Evolutionary conservation across 1,284 basidiomycete genomes (phyloP).

Genomic region (Pseudozyma sp.): DNA sequence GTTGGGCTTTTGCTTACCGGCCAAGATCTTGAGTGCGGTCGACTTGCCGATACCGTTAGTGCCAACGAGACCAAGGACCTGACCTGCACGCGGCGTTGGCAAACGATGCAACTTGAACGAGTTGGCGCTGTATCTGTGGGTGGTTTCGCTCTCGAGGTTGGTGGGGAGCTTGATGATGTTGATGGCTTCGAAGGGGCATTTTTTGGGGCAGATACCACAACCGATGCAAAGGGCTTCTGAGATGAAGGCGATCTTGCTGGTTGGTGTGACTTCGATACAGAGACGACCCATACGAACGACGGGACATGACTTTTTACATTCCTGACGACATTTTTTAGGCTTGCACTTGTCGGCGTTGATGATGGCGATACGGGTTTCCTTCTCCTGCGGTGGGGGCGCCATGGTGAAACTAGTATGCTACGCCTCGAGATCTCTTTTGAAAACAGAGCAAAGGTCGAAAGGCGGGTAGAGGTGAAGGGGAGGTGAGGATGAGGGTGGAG

Average conservation of each 20-base stretch:
- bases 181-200: constrained; percentile 69
- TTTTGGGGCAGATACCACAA: constrained; percentile 69
- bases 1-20: constrained; percentile 69
- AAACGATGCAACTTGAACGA: constrained; percentile 68
- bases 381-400: constrained; percentile 53
- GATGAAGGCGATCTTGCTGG: constrained; percentile 67
- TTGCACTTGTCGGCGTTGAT: constrained; percentile 69
- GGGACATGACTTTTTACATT: constrained; percentile 69
- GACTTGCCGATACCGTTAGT: constrained; percentile 69
- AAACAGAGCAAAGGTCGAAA: constrained; percentile 4
- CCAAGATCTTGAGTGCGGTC: constrained; percentile 68
- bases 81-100: constrained; percentile 65
- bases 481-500: constrained; percentile 7
- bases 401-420: constrained; percentile 22
- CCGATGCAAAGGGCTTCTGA: constrained; percentile 68
- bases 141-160: constrained; percentile 68
- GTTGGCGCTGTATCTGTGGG: constrained; percentile 69
- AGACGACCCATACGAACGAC: constrained; percentile 68
- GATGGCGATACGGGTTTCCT: constrained; percentile 68
- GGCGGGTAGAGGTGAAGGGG: not conserved
- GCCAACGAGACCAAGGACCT: constrained; percentile 68
- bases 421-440: constrained; percentile 19
- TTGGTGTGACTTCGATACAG: constrained; percentile 64
- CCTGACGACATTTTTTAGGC: constrained; percentile 68
- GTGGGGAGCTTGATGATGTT: constrained; percentile 69